Base-by-base conservation (phyloP, 768 basidiomycete genomes). In the Mycena sanguinolenta region DNA sequence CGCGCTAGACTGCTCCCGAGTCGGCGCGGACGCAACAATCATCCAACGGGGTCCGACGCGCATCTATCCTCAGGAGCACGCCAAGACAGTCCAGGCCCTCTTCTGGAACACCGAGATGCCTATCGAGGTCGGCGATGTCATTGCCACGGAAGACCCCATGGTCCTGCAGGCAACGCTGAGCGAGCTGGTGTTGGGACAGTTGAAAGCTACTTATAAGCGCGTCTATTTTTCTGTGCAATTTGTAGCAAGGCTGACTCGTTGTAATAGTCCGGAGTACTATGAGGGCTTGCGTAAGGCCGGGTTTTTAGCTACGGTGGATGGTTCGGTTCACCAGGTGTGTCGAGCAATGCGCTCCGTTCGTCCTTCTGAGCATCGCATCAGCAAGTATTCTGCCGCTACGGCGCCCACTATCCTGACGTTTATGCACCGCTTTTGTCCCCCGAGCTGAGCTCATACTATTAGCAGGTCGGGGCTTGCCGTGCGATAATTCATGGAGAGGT, bases 351-450 rank as follows among this genome's bases (percentile, higher is more conserved):
- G 3, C 13, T 7, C 39, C 13, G 19, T 38, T 32, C 21, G 21
- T 28, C 32, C 6, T n/a, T n/a, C 30, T 42, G 16, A 46, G 34
- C 4, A 12, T 19, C 19, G 27, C 25, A 21, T 19, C 36, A 73
- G 65, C 72, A 73, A 55, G 38, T 67, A 44, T 73, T 54, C 50
- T 70, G 65, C 14, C 81, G 82, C 49, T 81, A 73, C 1, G 87
- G 87, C n/a, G 84, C 85, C 13, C 88, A 87, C 75, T 89, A 89
- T 77, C 80, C 87, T 2, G 87, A 88, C 80, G 70, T 67, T 80
- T 39, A 19, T 73, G n/a, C 21, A 7, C 23, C 32, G 21, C 16
- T 46, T 9, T 44, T 3, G 9, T 17, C 10, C 23, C 14, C 21
- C 4, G 6, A 34, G 32, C 25, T 27, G 5, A 4, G 8, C 52